Base-by-base conservation (phyloP, 306 rosid genomes). In the Glycine soja region DNA sequence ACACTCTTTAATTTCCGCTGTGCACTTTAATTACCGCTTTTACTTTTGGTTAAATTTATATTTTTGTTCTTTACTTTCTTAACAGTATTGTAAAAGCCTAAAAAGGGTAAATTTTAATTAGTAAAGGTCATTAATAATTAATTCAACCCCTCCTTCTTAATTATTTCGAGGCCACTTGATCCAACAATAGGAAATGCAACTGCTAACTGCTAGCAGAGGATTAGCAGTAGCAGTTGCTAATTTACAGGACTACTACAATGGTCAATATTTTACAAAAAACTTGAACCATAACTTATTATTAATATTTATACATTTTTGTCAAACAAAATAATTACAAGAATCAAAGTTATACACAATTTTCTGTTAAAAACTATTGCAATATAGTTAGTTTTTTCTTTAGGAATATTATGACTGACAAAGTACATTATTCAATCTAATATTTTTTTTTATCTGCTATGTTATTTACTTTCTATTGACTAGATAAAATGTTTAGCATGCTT, bases 221-320 rank as follows among this genome's bases (percentile, higher is more conserved):
- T 88, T 96, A 86, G 99, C 92, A 88, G 99, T 92, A 87, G 99
- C 99, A 6, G 99, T 93, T 76, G 95, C 94, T 78, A 96, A 96
- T 85, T 94, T 96, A 85, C 99, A 96, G 89, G 99, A 96, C 13
- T 96, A 96, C 80, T 96, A 98, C 84, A 96, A 96, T 88, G 99
- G 99, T 95, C 82, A 50, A 78, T 72, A 74, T 56, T 74, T 73
- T 34, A 15, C 24, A 61, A 58, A 69, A 58, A 30, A 11, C 8
- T 9, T 42, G n/a, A n/a, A n/a, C n/a, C n/a, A n/a, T n/a, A n/a
- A n/a, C n/a, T n/a, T n/a, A n/a, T 61, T 53, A 8, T 38, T 42
- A 42, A 42, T 50, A 42, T 19, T 45, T 50, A 45, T 16, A 72
- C 38, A 10, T 65, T 61, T 86, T 43, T 30, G 18, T 80, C 56